These are phyloP conservation scores for Trichoderma aggressivum DNA, from an alignment of 2,329 filamentous ascomycete genomes.

Conservation along the genomic window DNA sequence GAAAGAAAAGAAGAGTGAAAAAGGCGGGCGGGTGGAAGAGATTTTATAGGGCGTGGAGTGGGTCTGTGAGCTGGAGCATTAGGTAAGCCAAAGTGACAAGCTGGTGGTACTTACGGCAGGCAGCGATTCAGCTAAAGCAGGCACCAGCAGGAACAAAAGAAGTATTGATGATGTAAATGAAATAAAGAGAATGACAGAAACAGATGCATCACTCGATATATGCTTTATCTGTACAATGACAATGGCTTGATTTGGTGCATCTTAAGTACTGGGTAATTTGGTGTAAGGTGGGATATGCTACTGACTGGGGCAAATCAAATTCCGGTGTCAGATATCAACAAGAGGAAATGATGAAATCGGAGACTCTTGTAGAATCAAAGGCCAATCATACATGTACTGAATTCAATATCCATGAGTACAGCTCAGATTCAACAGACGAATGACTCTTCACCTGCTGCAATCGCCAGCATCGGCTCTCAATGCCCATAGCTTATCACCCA, in stretches of 20 bases:
- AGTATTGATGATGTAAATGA: not conserved
- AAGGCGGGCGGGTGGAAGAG: constrained; percentile 19
- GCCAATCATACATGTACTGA: not conserved
- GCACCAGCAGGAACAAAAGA: not conserved
- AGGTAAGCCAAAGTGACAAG: not conserved
- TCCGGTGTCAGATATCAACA: not conserved
- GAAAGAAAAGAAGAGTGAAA: constrained; percentile 36
- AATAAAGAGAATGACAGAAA: not conserved
- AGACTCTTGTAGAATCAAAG: not conserved
- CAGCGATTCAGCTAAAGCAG: not conserved
- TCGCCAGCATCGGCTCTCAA: not conserved
- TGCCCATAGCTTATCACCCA: not conserved
- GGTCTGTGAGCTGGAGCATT: not conserved
- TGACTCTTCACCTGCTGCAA: not conserved
- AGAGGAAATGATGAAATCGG: not conserved
- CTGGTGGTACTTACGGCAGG: not conserved
- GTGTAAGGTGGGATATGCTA: not conserved
- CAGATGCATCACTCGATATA: not conserved
- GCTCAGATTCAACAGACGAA: not conserved
- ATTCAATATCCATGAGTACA: not conserved
- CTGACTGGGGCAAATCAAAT: not conserved
- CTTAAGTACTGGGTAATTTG: not conserved
- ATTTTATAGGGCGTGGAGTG: constrained; percentile 32
- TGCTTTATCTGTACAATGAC: too few relatives aligned
- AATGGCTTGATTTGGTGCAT: not conserved